These are phyloP conservation scores for Metschnikowia orientalis DNA, from an alignment of 805 yeast species.

Conservation along the genomic window DNA sequence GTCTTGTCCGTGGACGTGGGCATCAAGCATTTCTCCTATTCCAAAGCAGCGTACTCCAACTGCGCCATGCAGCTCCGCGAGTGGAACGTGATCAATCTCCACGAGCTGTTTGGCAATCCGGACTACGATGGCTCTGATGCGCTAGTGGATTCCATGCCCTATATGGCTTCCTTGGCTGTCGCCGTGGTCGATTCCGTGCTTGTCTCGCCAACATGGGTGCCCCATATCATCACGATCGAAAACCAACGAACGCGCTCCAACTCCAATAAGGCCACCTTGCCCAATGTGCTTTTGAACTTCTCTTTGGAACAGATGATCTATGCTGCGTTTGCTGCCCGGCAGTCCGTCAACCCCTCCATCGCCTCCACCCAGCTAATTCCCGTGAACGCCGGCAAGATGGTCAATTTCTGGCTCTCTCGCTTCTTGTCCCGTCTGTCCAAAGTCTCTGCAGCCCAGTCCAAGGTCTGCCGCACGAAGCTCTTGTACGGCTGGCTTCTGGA, in stretches of 20 bases:
- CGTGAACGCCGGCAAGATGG: conserved; percentile 34
- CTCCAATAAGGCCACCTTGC: conserved; percentile 31
- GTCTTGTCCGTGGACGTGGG: conserved; percentile 38
- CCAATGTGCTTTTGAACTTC: conserved; percentile 35
- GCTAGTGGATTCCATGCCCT: conserved; percentile 26
- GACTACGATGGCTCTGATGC: conserved; percentile 9
- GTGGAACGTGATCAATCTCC: conserved; percentile 29
- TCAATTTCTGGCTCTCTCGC: conserved; percentile 36
- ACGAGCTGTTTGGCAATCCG: conserved; percentile 17
- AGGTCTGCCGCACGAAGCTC: conserved; percentile 8
- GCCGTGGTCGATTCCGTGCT: conserved; percentile 21
- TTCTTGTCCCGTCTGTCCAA: conserved; percentile 20
- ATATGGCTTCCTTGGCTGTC: conserved; percentile 21
- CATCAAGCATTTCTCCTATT: conserved; percentile 38
- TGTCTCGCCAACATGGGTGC: conserved; percentile 10
- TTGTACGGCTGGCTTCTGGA: conserved; percentile 16
- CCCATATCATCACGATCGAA: conserved; percentile 33
- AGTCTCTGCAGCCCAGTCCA: conserved; percentile 11
- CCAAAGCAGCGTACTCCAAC: conserved; percentile 19
- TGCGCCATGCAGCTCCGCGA: conserved; percentile 5
- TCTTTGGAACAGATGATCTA: conserved; percentile 36
- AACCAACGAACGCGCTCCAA: conserved; percentile 38
- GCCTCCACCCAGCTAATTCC: conserved; percentile 26
- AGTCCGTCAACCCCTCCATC: conserved; percentile 9
- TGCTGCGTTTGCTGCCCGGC: conserved; percentile 24